phyloP scores from a whole-genome alignment of 2,329 filamentous ascomycete species.

The Arthrobotrys iridis region DNA sequence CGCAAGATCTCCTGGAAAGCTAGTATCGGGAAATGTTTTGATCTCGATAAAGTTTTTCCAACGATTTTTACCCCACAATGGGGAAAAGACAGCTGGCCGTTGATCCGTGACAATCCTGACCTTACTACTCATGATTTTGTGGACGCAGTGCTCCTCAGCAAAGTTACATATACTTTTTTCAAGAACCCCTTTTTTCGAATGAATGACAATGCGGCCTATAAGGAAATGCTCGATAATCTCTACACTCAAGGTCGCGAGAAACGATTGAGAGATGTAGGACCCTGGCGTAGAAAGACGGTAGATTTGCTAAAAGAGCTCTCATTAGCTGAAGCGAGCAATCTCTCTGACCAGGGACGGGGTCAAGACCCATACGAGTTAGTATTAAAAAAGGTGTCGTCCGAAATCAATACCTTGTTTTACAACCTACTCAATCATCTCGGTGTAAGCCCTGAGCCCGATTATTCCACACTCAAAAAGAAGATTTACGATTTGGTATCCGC shows the following conservation, averaged over 20 bases:
- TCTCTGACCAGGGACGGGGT: too few relatives aligned
- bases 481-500: background rate
- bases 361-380: too few relatives aligned
- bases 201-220: background rate
- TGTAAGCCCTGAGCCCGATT: background rate
- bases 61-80: background rate
- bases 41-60: background rate
- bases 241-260: background rate
- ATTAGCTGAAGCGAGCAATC: background rate
- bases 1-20: background rate
- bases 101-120: background rate
- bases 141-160: constrained; percentile 2
- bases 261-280: background rate
- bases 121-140: background rate
- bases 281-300: constrained; percentile 10
- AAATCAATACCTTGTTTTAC: background rate
- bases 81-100: background rate
- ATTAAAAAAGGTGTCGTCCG: too few relatives aligned
- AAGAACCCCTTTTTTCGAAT: constrained; percentile 11
- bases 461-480: background rate
- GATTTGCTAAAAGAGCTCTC: background rate
- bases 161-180: background rate
- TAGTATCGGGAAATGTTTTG: background rate
- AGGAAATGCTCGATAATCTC: background rate
- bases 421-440: background rate